These are phyloP conservation scores for Globisporangium irregulare DNA, from an alignment of 352 stramenopile species.

Conservation along the genomic window DNA sequence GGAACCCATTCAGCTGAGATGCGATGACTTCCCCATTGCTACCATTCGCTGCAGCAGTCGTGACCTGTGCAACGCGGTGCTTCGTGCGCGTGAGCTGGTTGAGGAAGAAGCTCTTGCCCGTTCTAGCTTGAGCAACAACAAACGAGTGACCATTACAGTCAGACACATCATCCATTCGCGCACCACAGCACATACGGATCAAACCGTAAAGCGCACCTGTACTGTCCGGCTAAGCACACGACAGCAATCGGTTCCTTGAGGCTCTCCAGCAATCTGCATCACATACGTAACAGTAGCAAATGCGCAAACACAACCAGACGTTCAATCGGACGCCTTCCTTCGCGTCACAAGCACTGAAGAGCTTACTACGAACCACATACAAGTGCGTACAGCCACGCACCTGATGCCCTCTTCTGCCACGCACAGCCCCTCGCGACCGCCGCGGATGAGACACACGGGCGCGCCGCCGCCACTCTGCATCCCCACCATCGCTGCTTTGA, in stretches of 20 bases:
- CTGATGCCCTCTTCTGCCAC: constrained; percentile 50
- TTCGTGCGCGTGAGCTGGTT: constrained; percentile 58
- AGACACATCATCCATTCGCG: neutral
- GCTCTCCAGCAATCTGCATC: constrained; percentile 50
- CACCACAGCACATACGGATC: neutral
- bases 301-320: neutral
- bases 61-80: constrained; percentile 6
- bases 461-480: constrained; percentile 15
- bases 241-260: constrained; percentile 72
- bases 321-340: neutral
- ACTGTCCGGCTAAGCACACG: constrained; percentile 77
- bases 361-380: constrained; percentile 1
- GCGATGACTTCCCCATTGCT: neutral
- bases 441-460: constrained; percentile 64
- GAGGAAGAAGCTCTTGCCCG: constrained; percentile 87
- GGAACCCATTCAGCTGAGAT: constrained; percentile 35
- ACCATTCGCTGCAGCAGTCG: neutral
- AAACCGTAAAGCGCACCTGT: constrained; percentile 34
- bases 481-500: neutral
- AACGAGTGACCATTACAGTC: neutral
- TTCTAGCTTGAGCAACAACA: constrained; percentile 30
- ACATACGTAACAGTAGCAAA: neutral
- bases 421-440: constrained; percentile 42
- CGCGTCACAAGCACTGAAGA: neutral
- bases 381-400: constrained; percentile 21